Conservation (phyloP, 2,329 filamentous ascomycete genomes). For the Cladosporium sp. region DNA sequence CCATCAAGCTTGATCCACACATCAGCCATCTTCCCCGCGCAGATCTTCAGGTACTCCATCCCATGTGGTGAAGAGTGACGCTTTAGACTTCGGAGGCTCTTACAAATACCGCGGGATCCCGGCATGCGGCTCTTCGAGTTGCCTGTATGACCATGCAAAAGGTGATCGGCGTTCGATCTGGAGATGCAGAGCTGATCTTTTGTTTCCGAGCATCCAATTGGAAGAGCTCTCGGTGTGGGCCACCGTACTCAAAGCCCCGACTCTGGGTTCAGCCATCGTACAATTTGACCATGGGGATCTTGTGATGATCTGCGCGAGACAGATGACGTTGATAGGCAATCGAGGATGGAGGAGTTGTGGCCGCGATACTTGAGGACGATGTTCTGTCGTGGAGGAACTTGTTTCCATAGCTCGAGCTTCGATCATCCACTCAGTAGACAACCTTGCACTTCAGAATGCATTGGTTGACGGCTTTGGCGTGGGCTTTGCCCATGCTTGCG, state of each 20-base stretch:
- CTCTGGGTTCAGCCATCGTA: neutral
- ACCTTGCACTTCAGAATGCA: neutral
- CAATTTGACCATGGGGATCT: neutral
- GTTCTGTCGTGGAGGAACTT: too few relatives aligned
- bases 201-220: neutral
- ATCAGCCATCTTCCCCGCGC: neutral
- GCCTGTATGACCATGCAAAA: neutral
- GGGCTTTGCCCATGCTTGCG: neutral
- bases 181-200: neutral
- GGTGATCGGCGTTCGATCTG: neutral
- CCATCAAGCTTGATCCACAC: too few relatives aligned
- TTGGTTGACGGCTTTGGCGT: neutral
- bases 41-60: slow-evolving; percentile 7
- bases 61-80: neutral
- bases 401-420: too few relatives aligned
- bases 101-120: slow-evolving; percentile 2
- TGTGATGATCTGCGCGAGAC: neutral
- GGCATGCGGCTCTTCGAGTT: slow-evolving; percentile 4
- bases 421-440: too few relatives aligned
- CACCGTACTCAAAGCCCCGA: neutral
- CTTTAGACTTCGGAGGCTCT: neutral
- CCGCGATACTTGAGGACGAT: neutral
- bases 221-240: neutral
- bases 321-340: neutral
- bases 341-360: neutral